Percentiles rank a stretch among this genome's conserved stretches.
These are phyloP conservation scores for Yarrowia keelungensis DNA, from an alignment of 805 yeast genomes.

Conservation along the genomic window DNA sequence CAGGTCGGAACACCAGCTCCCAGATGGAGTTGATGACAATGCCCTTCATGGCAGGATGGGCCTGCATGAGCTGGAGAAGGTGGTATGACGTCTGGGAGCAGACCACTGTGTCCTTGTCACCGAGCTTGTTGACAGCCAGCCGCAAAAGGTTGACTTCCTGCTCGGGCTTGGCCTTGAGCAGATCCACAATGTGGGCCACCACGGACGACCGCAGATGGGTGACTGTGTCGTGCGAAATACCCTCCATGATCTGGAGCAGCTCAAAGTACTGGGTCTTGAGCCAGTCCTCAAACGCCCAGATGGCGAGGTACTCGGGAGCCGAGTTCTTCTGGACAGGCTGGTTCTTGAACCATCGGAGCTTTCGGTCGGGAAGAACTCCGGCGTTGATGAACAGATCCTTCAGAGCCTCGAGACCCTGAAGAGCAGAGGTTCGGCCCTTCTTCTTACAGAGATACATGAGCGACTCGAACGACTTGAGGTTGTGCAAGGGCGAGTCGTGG, in stretches of 20 bases:
- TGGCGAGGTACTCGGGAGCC: slow-evolving; percentile 64
- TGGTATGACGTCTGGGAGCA: slow-evolving; percentile 86
- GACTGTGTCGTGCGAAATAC: slow-evolving; percentile 86
- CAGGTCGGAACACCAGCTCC: slow-evolving; percentile 77
- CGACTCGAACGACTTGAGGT: slow-evolving; percentile 80
- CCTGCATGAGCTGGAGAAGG: slow-evolving; percentile 79
- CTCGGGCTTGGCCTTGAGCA: slow-evolving; percentile 87
- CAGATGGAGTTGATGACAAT: slow-evolving; percentile 79
- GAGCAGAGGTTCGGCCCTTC: slow-evolving; percentile 90
- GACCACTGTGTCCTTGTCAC: slow-evolving; percentile 90
- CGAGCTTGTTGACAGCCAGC: slow-evolving; percentile 90
- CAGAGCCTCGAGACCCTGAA: slow-evolving; percentile 87
- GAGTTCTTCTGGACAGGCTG: slow-evolving; percentile 62
- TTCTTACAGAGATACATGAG: slow-evolving; percentile 80
- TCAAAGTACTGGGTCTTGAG: slow-evolving; percentile 78
- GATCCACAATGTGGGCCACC: slow-evolving; percentile 76
- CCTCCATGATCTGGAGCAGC: slow-evolving; percentile 77
- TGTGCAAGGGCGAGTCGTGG: slow-evolving; percentile 95
- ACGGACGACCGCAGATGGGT: slow-evolving; percentile 83
- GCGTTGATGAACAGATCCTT: slow-evolving; percentile 84
- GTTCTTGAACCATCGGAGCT: slow-evolving; percentile 77
- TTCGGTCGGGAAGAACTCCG: slow-evolving; percentile 80
- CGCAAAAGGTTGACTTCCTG: slow-evolving; percentile 91
- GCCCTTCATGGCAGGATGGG: slow-evolving; percentile 94
- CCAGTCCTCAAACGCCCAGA: slow-evolving; percentile 88